Evolutionary conservation across 129 eudicot genomes (phyloP).

Genomic region (Lactuca saligna): DNA sequence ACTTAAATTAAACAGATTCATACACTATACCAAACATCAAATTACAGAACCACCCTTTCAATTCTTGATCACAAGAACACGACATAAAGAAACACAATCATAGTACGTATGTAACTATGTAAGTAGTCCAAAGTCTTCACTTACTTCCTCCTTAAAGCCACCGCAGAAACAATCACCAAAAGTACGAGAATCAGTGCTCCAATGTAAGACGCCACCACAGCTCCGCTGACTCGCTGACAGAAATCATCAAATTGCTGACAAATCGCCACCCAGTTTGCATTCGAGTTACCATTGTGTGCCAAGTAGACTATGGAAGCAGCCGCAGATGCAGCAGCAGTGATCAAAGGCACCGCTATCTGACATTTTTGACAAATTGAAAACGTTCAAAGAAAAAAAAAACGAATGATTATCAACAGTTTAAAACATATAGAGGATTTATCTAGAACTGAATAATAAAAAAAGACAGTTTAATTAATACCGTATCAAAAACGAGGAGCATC

Average conservation of each 20-base stretch:
- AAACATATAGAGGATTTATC: background rate
- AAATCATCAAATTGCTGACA: slow-evolving; percentile 71
- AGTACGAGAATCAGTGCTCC: slow-evolving; percentile 54
- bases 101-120: background rate
- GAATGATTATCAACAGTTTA: background rate
- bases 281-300: slow-evolving; percentile 74
- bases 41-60: slow-evolving; percentile 18
- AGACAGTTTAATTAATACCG: slow-evolving; percentile 36
- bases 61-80: slow-evolving; percentile 8
- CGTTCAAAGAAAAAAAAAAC: background rate
- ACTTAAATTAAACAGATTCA: background rate
- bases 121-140: background rate
- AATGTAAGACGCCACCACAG: slow-evolving; percentile 81
- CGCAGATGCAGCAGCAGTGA: slow-evolving; percentile 68
- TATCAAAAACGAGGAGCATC: slow-evolving; percentile 77
- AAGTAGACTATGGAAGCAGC: slow-evolving; percentile 77
- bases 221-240: slow-evolving; percentile 72
- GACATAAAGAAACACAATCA: background rate
- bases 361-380: background rate
- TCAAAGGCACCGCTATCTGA: slow-evolving; percentile 42
- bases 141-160: slow-evolving; percentile 54
- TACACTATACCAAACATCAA: background rate
- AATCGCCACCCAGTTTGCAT: slow-evolving; percentile 69
- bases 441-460: background rate
- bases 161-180: slow-evolving; percentile 64